Evolutionary conservation across 2,329 filamentous ascomycete genomes (phyloP), one percentile per base, ranked within the genome.

Genomic region (Davidsoniella eucalypti): DNA sequence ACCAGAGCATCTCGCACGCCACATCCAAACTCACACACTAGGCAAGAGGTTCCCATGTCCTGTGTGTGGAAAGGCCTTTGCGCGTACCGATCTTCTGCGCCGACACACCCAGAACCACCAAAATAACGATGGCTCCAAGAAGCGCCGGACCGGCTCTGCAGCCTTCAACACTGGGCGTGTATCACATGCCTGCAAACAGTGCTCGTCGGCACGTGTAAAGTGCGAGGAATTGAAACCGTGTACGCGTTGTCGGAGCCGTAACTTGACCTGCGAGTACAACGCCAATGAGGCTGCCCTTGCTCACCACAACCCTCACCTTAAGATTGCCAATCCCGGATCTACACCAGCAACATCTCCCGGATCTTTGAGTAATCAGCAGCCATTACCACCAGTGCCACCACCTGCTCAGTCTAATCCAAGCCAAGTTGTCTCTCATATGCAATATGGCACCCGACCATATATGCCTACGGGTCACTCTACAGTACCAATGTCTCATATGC

Each of bases 161-260:
- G 68, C 68, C 1, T 67, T 68, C 2, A 67, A 64, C 14, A 63
- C 68, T 2, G 67, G 69, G 17, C 69, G 72, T 10, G 72, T 76
- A 9, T 70, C 67, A 8, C 70, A 74, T 55, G 72, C 72, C 12
- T 76, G 72, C 55, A 66, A 67, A 21, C 61, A 69, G 8, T 76
- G 72, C 54, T 71, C 72, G 3, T 59, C 65, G 16, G 71, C 72
- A 9, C 64, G 72, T 17, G 70, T 76, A 42, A 75, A 75, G 55
- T 76, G 72, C 54, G 71, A 74, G 54, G 72, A 76, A 51, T 58
- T 63, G 18, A 75, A 76, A 59, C 72, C 72, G 29, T 76, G 72
- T 57, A 66, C 67, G 16, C 66, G 72, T 26, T 75, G 72, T 55
- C 62, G 67, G 47, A 67, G 63, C 49, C 66, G 71, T 25, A 67